These are phyloP conservation scores for Fusarium clavum DNA, from an alignment of 2,329 filamentous ascomycete genomes.

Conservation along the genomic window DNA sequence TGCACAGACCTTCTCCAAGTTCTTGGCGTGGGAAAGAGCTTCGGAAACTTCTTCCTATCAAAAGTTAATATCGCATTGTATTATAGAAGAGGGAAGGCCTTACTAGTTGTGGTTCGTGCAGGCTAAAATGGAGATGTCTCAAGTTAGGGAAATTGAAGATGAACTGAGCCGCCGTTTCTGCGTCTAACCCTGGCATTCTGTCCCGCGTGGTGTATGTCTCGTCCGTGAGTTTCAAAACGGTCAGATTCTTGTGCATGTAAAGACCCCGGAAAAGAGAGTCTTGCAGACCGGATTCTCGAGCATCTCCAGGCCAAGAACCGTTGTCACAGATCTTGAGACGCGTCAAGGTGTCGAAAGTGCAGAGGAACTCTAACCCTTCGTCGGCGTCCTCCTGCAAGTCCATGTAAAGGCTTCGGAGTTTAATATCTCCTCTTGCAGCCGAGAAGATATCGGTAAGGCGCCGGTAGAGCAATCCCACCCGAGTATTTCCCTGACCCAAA, in stretches of 20 bases:
- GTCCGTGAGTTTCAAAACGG: slow-evolving; percentile 16
- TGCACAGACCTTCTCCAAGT: slow-evolving; percentile 6
- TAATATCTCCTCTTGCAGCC: neutral
- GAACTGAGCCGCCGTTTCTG: slow-evolving; percentile 8
- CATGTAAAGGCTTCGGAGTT: slow-evolving; percentile 13
- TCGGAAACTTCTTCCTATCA: slow-evolving; percentile 18
- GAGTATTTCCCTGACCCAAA: neutral
- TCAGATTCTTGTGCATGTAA: slow-evolving; percentile 28
- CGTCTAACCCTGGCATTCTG: slow-evolving; percentile 24
- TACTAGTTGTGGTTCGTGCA: neutral
- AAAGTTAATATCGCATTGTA: neutral
- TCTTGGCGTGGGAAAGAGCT: slow-evolving; percentile 9
- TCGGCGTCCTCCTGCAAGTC: neutral
- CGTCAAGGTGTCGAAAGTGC: slow-evolving; percentile 31
- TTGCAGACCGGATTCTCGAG: slow-evolving; percentile 9
- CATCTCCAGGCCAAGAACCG: neutral
- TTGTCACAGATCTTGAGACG: slow-evolving; percentile 13
- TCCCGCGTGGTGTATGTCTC: neutral
- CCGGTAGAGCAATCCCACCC: neutral
- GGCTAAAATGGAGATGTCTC: slow-evolving; percentile 21
- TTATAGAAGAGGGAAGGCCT: no score
- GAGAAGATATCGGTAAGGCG: slow-evolving; percentile 5
- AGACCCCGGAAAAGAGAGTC: slow-evolving; percentile 24
- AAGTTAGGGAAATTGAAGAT: slow-evolving; percentile 22
- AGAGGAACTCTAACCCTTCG: slow-evolving; percentile 22